Conservation (phyloP, 164 flowering plant genomes). For the Kingdonia uniflora region DNA sequence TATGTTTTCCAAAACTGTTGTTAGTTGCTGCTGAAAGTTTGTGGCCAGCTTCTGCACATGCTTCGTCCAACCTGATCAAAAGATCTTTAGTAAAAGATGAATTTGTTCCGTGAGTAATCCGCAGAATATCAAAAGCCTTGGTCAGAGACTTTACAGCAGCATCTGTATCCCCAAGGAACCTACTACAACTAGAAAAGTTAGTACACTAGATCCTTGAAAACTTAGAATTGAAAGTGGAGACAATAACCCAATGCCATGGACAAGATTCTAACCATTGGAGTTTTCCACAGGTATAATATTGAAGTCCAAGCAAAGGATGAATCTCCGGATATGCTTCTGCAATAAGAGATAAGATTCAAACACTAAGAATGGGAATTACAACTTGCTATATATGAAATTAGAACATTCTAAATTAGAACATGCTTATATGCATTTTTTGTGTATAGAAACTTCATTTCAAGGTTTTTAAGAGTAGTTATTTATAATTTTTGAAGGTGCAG, state of each 20-base stretch:
- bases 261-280: constrained; percentile 66
- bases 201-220: not conserved
- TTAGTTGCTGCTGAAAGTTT: constrained; percentile 15
- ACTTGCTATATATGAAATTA: too few species aligned
- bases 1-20: not conserved
- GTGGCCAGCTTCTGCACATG: constrained; percentile 76
- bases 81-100: constrained; percentile 67
- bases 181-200: constrained; percentile 18
- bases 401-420: too few species aligned
- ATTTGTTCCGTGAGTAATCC: constrained; percentile 72
- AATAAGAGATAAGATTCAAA: constrained; percentile 1
- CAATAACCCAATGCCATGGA: not conserved
- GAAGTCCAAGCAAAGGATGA: constrained; percentile 87
- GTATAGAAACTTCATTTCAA: too few species aligned
- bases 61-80: constrained; percentile 60
- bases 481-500: too few species aligned
- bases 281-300: constrained; percentile 82
- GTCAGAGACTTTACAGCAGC: constrained; percentile 50
- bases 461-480: too few species aligned
- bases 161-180: constrained; percentile 75
- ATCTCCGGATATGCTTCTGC: constrained; percentile 66
- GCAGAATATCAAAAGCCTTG: constrained; percentile 56
- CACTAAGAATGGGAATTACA: too few species aligned
- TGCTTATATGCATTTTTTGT: too few species aligned
- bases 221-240: not conserved